Percentiles rank a stretch among this genome's conserved stretches.
Evolutionary conservation across 306 rosid genomes (phyloP).

Genomic region (Mimosa bimucronata): DNA sequence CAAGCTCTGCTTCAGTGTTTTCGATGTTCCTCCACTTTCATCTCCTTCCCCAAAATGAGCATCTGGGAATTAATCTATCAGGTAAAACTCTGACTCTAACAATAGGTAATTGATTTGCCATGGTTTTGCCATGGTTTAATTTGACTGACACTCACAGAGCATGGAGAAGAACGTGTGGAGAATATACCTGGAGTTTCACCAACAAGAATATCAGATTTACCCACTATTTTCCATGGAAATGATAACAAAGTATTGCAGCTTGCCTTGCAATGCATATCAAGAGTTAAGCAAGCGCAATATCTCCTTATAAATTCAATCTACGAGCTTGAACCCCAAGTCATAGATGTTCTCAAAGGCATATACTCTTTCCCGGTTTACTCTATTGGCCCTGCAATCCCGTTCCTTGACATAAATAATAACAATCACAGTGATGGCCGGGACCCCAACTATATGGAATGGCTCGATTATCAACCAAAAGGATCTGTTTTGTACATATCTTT

Average conservation of each 20-base stretch:
- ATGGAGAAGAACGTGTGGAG: conserved; percentile 40
- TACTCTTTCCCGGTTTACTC: conserved; percentile 39
- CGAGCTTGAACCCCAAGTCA: conserved; percentile 42
- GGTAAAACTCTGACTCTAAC: no score
- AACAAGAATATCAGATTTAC: conserved; percentile 30
- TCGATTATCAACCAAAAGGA: conserved; percentile 43
- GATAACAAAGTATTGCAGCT: conserved; percentile 11
- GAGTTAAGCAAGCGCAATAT: conserved; percentile 36
- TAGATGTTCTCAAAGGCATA: conserved; percentile 29
- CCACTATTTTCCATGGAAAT: conserved; percentile 4
- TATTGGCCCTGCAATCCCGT: conserved; percentile 48
- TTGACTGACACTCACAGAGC: conserved; percentile 7
- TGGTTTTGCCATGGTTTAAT: no score
- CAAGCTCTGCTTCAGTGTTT: conserved; percentile 53
- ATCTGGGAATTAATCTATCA: conserved; percentile 10
- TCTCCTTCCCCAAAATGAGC: conserved; percentile 35
- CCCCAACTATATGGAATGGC: conserved; percentile 39
- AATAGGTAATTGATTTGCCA: neutral
- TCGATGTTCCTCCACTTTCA: conserved; percentile 43
- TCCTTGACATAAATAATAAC: conserved; percentile 16
- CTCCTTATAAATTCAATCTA: conserved; percentile 39
- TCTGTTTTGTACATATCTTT: conserved; percentile 51
- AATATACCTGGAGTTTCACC: conserved; percentile 43
- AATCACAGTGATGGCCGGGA: neutral
- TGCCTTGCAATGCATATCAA: conserved; percentile 33